A percentile compares a stretch with the other conserved stretches of the same genome.
Evolutionary conservation across 768 basidiomycete genomes (phyloP).

Genomic region (Mycena metata): DNA sequence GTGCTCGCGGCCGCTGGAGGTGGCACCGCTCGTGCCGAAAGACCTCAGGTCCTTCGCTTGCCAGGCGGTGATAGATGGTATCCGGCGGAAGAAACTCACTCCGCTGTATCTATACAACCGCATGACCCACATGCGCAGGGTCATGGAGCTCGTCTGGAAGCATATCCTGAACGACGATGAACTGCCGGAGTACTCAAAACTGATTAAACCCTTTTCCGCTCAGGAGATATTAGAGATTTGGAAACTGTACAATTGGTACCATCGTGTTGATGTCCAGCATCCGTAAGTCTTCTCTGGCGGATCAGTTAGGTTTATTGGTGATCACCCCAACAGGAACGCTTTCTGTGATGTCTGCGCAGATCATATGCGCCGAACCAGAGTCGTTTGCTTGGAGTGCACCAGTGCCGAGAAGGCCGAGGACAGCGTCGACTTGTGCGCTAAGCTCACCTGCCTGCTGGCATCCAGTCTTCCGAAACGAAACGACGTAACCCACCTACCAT

Average conservation of each 20-base stretch:
- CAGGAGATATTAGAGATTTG: neutral
- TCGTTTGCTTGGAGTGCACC: conserved; percentile 3
- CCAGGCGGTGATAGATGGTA: neutral
- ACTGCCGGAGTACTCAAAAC: neutral
- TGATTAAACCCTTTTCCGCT: neutral
- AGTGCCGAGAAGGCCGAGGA: neutral
- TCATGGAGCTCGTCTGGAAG: neutral
- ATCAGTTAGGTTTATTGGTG: neutral
- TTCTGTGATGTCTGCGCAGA: too few relatives aligned
- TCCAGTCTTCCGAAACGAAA: neutral
- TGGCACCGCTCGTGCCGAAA: too few relatives aligned
- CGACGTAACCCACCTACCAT: neutral
- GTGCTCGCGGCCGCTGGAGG: too few relatives aligned
- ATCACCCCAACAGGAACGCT: too few relatives aligned
- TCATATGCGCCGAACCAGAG: neutral
- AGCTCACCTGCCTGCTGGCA: neutral
- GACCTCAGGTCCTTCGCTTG: too few relatives aligned
- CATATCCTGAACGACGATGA: too few relatives aligned
- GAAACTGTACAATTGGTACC: neutral
- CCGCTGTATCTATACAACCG: neutral
- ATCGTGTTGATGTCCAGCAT: neutral
- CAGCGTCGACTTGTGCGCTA: conserved; percentile 5
- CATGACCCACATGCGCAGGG: neutral
- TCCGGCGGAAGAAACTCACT: neutral
- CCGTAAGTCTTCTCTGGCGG: neutral